Base-by-base conservation (phyloP, 75 land plant genomes). In the Selaginella moellendorffii region DNA sequence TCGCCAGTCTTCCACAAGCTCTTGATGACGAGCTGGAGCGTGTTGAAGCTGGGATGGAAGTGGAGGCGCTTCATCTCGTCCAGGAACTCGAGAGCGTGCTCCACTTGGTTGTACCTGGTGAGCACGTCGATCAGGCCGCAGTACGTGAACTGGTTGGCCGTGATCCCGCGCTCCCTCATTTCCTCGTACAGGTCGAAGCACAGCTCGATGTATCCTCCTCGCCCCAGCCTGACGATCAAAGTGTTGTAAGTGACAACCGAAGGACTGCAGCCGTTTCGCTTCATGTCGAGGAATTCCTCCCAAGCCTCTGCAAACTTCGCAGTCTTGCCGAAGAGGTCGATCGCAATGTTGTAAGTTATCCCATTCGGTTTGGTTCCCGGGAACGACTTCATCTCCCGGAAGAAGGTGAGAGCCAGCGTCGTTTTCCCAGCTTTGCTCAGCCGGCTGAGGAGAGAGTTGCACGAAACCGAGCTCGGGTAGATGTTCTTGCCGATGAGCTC, bases 261-360 rank as follows among this genome's bases (percentile, higher is more conserved):
- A 8, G 59, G 59, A n/a, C 8, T 2, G n/a, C 59, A 19, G 9
- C 19, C 5, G 59, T 19, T 5, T 21, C 9, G 14, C 24, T 56
- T 56, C 19, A 56, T 25, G 24, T 21, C 21, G 17, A 2, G n/a
- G 19, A 56, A 56, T 8, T 21, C 59, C 5, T 8, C n/a, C 59
- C 59, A 56, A 19, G 59, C 59, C 19, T 56, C 59, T 5, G 5
- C 17, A 8, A 9, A 24, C 21, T 19, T 8, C 8, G 17, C 59
- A 9, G 9, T 56, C 24, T 21, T 56, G 8, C 25, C 59, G 9
- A 9, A 56, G 9, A 56, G 19, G 59, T 56, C 59, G 24, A 56
- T 56, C 59, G 24, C 24, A n/a, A 56, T 56, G 59, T 56, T 56
- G 19, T 56, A 56, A 9, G 59, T 56, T 2, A 21, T 56, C 59